These are phyloP conservation scores for Spiromastix sp. DNA, from an alignment of 2,329 filamentous ascomycete species.

Conservation along the genomic window DNA sequence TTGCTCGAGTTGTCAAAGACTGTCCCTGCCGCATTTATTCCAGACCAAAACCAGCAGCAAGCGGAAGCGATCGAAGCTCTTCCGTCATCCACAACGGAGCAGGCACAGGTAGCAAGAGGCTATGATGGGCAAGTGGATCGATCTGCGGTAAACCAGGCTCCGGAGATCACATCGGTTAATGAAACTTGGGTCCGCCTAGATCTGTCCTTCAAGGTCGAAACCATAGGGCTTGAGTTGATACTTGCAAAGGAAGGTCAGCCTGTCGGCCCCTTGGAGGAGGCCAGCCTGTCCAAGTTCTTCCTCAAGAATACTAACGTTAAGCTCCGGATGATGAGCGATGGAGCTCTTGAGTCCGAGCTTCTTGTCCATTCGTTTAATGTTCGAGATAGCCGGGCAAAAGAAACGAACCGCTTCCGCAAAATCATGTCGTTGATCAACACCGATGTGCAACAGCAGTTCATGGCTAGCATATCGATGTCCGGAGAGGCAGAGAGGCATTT, in stretches of 20 bases:
- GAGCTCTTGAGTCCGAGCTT: conserved; percentile 83
- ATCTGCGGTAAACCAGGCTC: conserved; percentile 41
- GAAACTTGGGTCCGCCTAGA: conserved; percentile 89
- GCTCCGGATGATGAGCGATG: conserved; percentile 83
- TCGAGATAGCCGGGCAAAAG: conserved; percentile 75
- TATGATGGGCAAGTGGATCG: conserved; percentile 17
- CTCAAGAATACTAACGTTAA: conserved; percentile 88
- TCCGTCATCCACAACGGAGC: conserved; percentile 43
- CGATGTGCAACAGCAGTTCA: conserved; percentile 86
- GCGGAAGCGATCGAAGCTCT: conserved; percentile 67
- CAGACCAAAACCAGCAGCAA: conserved; percentile 59
- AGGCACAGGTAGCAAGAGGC: conserved; percentile 21
- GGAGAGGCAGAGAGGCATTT: conserved; percentile 70
- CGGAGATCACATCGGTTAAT: conserved; percentile 58
- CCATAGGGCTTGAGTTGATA: conserved; percentile 79
- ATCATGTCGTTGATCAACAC: conserved; percentile 98
- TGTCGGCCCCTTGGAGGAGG: conserved; percentile 64
- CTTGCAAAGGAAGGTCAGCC: conserved; percentile 65
- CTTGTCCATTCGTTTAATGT: conserved; percentile 93
- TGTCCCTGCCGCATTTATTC: conserved; percentile 76
- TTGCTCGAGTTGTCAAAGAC: conserved; percentile 77
- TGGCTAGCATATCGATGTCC: conserved; percentile 92
- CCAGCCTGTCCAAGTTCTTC: conserved; percentile 87
- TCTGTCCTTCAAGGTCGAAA: conserved; percentile 78
- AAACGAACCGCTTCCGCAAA: conserved; percentile 91